phyloP scores from a whole-genome alignment of 495 filamentous ascomycete genomes.

The Letharia columbiana region DNA sequence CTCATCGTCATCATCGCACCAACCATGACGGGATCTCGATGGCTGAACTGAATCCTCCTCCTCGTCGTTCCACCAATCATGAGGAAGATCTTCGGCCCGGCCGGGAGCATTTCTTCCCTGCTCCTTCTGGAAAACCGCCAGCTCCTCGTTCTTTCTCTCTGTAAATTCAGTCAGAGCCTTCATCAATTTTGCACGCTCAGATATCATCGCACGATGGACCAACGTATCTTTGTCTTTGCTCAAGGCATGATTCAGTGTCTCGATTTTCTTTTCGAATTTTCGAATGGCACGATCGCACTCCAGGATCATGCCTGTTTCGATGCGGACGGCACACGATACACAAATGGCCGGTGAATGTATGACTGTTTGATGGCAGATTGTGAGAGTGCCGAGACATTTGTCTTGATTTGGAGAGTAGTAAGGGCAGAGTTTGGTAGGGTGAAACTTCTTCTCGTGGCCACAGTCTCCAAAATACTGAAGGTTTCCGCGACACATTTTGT shows the following conservation, averaged over 20 bases:
- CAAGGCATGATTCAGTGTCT: neutral
- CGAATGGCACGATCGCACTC: neutral
- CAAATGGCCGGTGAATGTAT: neutral
- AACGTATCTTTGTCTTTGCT: neutral
- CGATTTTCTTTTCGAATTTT: neutral
- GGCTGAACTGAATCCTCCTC: neutral
- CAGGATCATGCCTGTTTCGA: neutral
- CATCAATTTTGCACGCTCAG: neutral
- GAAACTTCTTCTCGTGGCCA: neutral
- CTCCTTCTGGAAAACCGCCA: neutral
- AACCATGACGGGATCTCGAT: too few relatives aligned
- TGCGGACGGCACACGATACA: neutral
- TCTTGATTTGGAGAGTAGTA: neutral
- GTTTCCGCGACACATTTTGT: neutral
- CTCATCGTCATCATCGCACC: neutral
- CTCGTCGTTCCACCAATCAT: neutral
- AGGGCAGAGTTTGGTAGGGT: neutral
- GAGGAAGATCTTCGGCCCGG: neutral
- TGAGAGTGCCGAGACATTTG: neutral
- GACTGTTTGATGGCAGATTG: slow-evolving; percentile 1
- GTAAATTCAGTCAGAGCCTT: neutral
- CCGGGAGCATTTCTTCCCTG: neutral
- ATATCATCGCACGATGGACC: neutral
- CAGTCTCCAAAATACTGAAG: neutral
- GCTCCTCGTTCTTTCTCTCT: neutral